phyloP scores from a whole-genome alignment of 108 stramenopile species.

The Epithemia pelagica region DNA sequence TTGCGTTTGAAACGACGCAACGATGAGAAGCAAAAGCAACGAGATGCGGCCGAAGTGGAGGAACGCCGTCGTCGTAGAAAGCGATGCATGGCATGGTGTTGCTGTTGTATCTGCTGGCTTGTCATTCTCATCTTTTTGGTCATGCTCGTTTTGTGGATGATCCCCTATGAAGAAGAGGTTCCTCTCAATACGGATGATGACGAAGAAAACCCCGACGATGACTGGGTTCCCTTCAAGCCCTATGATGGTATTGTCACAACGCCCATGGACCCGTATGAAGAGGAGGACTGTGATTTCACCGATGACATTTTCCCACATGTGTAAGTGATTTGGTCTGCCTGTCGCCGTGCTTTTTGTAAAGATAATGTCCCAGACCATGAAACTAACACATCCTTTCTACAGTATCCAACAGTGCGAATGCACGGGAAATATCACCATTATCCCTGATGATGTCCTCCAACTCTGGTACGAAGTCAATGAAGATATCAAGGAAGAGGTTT shows the following conservation, averaged over 20 bases:
- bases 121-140: background rate
- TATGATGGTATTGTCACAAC: slow-evolving; percentile 13
- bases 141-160: background rate
- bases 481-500: slow-evolving; percentile 24
- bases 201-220: slow-evolving; percentile 8
- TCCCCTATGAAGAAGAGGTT: background rate
- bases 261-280: slow-evolving; percentile 13
- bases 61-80: background rate
- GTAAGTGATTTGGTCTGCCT: background rate
- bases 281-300: slow-evolving; percentile 14
- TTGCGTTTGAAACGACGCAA: background rate
- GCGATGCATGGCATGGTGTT: background rate
- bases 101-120: background rate
- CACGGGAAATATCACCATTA: slow-evolving; percentile 16
- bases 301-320: slow-evolving; percentile 9
- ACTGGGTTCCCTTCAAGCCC: background rate
- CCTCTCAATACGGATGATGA: slow-evolving; percentile 1
- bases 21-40: background rate
- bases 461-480: slow-evolving; percentile 22
- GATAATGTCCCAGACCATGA: no score
- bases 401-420: slow-evolving; percentile 35
- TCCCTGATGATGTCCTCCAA: slow-evolving; percentile 27
- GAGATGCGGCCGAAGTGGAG: background rate
- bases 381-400: no score
- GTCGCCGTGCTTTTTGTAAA: no score